Evolutionary conservation across 2,329 filamentous ascomycete genomes (phyloP).

Genomic region (Claviceps fusiformis): DNA sequence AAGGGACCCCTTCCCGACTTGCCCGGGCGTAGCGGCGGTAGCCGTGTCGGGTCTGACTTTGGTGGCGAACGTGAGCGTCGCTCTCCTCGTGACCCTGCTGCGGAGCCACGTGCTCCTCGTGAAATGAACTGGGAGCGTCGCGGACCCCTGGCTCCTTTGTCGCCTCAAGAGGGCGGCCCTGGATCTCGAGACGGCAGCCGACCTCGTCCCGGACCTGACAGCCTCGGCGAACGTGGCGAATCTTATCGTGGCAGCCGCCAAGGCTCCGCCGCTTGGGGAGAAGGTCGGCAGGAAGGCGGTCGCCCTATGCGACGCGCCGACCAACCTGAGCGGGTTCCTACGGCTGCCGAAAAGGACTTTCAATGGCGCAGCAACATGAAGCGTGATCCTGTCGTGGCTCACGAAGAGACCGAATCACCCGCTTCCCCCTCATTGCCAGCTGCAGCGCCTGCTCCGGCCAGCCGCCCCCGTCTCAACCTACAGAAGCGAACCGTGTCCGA

Average conservation of each 20-base stretch:
- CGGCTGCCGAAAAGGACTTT: conserved; percentile 82
- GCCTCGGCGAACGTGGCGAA: conserved; percentile 45
- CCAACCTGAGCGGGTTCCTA: conserved; percentile 56
- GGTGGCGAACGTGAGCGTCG: conserved; percentile 38
- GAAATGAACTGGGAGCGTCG: conserved; percentile 89
- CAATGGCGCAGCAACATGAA: conserved; percentile 89
- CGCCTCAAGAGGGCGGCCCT: conserved; percentile 34
- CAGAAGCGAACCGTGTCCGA: conserved; percentile 85
- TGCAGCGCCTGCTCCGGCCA: conserved; percentile 32
- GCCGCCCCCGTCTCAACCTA: conserved; percentile 75
- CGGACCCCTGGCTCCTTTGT: conserved; percentile 69
- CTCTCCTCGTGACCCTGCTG: conserved; percentile 47
- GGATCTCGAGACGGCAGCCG: conserved; percentile 42
- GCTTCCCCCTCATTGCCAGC: conserved; percentile 36
- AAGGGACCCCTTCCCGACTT: conserved; percentile 77
- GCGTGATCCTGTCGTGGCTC: conserved; percentile 57
- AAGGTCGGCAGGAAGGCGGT: conserved; percentile 60
- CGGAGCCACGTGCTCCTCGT: conserved; percentile 49
- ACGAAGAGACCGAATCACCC: conserved; percentile 59
- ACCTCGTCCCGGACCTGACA: conserved; percentile 30
- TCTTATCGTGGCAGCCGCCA: conserved; percentile 47
- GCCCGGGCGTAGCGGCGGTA: conserved; percentile 33
- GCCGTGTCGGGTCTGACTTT: conserved; percentile 35
- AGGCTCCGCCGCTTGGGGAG: conserved; percentile 67
- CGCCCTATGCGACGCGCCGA: conserved; percentile 67